Evolutionary conservation across 1,139 yeast genomes (phyloP).

Genomic region (Nakaseomyces glabratus): DNA sequence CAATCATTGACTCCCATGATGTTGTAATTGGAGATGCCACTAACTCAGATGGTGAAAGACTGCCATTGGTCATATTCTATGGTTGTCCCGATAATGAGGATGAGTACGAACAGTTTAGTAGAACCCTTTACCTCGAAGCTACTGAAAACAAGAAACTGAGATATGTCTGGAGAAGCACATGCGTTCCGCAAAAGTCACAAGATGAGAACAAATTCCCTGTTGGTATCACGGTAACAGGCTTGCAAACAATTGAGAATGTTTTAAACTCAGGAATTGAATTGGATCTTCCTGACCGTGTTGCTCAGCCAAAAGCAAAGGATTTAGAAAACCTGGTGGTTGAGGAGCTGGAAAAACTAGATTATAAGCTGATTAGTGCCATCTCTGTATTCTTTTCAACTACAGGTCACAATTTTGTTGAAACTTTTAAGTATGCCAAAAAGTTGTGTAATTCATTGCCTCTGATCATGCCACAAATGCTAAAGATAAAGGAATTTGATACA

Average conservation of each 20-base stretch:
- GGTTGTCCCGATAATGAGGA: constrained; percentile 36
- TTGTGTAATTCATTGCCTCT: constrained; percentile 46
- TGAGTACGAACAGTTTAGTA: constrained; percentile 48
- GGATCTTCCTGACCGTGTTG: constrained; percentile 13
- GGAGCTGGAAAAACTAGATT: constrained; percentile 36
- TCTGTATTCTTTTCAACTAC: constrained; percentile 29
- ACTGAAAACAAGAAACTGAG: constrained; percentile 50
- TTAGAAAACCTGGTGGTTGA: constrained; percentile 32
- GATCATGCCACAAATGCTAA: constrained; percentile 30
- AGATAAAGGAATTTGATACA: constrained; percentile 11
- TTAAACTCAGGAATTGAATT: constrained; percentile 5
- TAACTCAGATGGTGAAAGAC: constrained; percentile 3
- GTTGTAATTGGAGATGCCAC: constrained; percentile 20
- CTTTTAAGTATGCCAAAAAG: constrained; percentile 33
- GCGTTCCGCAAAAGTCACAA: constrained; percentile 27
- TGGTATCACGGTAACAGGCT: constrained; percentile 3
- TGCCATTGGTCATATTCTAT: constrained; percentile 40
- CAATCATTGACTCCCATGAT: constrained; percentile 13
- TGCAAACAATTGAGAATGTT: not conserved
- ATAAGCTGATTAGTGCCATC: constrained; percentile 41
- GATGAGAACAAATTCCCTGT: constrained; percentile 4
- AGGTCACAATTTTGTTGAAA: constrained; percentile 22
- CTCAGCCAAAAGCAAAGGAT: constrained; percentile 24
- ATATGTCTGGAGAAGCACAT: constrained; percentile 65
- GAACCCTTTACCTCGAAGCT: constrained; percentile 53